Base-by-base conservation (phyloP, 768 basidiomycete genomes). In the Boletus barrowsii region DNA sequence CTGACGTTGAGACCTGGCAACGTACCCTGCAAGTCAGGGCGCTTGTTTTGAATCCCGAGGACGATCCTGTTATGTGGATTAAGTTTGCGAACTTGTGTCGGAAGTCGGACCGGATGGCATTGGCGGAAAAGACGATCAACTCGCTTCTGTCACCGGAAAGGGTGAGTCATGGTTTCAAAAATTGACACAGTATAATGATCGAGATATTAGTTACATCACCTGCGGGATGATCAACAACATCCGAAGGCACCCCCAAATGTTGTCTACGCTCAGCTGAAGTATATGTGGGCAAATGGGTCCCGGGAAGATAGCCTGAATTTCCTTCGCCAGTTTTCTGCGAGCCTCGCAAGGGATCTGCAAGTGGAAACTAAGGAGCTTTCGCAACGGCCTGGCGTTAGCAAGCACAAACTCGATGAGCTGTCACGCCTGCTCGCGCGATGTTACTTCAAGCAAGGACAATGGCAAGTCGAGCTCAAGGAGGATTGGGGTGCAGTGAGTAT, bases 1-100 rank as follows among this genome's bases (percentile, higher is more conserved):
- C 93, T 22, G 97, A 98, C 63, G 96, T 98, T 33, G 97, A 99
- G 72, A 93, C 97, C 5, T 99, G 97, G 97, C 97, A 98, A 69
- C 85, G 96, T 18, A 91, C 98, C 50, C 76, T 99, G 10, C 96
- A 98, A 76, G 93, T 99, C 46, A 83, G 97, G 49, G 93, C 95
- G 0, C 79, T 98, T 49, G 94, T 99, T 20, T 77, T 98, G 26
- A 90, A 84, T 42, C 96, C 97, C 0, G 90, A 90, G 59, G 93
- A 97, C 58, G 94, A 98, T 67, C 92, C 90, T 42, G 83, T 90
- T 43, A 98, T 97, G 86, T 98, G 95, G 94, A 97, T 99, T 72
- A 94, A 97, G 72, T 98, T 99, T 65, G 93, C 96, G 3, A 98
- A 99, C 64, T 76, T 98, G 1, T 98, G 97, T 67, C 90, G 97